Evolutionary conservation across 2,329 filamentous ascomycete species (phyloP).

Genomic region (Aspergillus versicolor): DNA sequence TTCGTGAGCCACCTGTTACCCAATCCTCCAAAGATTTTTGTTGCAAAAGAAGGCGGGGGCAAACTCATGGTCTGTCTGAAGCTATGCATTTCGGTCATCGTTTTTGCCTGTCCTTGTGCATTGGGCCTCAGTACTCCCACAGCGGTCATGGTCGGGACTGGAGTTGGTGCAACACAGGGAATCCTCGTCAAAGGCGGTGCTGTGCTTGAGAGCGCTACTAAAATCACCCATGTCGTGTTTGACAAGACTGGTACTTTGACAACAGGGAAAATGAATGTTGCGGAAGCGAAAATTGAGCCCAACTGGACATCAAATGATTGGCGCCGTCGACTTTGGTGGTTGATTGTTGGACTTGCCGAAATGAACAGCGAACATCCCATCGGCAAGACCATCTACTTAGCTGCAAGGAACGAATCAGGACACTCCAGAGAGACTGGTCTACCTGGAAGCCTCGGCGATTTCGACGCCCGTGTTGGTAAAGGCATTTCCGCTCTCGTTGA

Average conservation of each 20-base stretch:
- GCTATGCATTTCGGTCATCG: constrained; percentile 96
- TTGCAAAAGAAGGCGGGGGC: constrained; percentile 75
- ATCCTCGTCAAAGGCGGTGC: constrained; percentile 98
- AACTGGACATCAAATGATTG: constrained; percentile 69
- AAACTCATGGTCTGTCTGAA: constrained; percentile 96
- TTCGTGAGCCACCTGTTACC: constrained; percentile 81
- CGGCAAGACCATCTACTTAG: constrained; percentile 77
- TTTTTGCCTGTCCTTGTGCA: constrained; percentile 95
- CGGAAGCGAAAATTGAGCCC: constrained; percentile 64
- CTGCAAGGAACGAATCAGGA: constrained; percentile 73
- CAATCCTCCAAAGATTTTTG: constrained; percentile 85
- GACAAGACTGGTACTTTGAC: constrained; percentile 97
- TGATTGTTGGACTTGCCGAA: constrained; percentile 91
- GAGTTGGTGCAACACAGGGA: constrained; percentile 88
- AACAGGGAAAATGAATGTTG: constrained; percentile 91
- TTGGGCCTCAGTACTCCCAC: constrained; percentile 95
- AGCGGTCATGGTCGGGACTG: constrained; percentile 98
- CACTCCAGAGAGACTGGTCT: constrained; percentile 70
- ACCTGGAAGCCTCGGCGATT: constrained; percentile 81
- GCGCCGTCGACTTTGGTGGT: constrained; percentile 83
- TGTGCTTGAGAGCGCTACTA: constrained; percentile 85
- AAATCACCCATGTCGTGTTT: constrained; percentile 83
- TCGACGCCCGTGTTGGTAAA: constrained; percentile 77
- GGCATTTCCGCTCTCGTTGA: constrained; percentile 82
- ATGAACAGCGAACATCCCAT: constrained; percentile 95